Evolutionary conservation across 352 stramenopile species (phyloP).

Genomic region (Pelagophyceae sp.): DNA sequence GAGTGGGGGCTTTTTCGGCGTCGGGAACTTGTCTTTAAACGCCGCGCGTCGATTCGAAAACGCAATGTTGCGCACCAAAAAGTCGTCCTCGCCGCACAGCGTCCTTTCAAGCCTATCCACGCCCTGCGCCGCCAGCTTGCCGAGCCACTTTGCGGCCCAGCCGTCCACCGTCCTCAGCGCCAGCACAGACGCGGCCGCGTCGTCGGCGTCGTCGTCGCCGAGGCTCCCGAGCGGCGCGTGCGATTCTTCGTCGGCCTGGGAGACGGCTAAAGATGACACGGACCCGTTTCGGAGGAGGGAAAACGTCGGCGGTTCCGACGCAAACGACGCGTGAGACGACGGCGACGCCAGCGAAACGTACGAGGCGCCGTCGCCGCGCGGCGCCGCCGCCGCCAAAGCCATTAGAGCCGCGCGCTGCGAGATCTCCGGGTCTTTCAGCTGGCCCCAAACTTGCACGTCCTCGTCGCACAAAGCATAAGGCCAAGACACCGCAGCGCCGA

Average conservation of each 20-base stretch:
- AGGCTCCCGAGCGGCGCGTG: neutral
- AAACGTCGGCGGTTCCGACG: too few species aligned
- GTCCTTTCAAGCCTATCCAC: neutral
- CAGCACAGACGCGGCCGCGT: neutral
- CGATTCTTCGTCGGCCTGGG: neutral
- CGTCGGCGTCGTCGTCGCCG: neutral
- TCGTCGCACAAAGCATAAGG: neutral
- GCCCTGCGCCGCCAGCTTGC: neutral
- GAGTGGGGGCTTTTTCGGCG: neutral
- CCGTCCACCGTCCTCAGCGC: neutral
- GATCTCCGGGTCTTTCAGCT: neutral
- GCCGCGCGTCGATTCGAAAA: neutral
- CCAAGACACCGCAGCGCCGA: neutral
- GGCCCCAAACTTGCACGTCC: neutral
- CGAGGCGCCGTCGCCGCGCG: neutral
- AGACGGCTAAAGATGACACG: neutral
- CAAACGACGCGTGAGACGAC: neutral
- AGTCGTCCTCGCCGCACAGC: neutral
- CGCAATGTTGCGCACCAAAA: neutral
- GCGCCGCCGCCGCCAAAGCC: too few species aligned
- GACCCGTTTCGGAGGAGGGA: too few species aligned
- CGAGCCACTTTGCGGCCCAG: neutral
- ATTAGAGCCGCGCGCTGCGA: too few species aligned
- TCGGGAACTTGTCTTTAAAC: neutral
- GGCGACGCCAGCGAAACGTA: too few species aligned